Base-by-base conservation (phyloP, 176 grass and related monocot species). In the Pontederia crassipes region DNA sequence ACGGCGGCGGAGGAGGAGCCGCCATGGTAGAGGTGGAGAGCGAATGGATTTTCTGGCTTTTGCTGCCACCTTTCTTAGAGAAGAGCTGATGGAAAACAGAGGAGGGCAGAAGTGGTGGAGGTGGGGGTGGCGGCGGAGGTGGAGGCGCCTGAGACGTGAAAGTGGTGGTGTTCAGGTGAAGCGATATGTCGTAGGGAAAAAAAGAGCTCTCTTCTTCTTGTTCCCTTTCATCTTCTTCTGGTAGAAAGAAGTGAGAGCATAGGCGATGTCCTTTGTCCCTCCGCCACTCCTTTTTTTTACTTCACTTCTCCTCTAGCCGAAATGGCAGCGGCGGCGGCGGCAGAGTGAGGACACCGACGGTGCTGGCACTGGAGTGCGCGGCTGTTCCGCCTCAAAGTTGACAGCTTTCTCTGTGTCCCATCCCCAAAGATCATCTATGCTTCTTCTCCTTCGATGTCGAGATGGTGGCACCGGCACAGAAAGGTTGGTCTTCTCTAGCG, bases 261-360 rank as follows among this genome's bases (percentile, higher is more conserved):
- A 71, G 14, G 87, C 93, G 27, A 98, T 65, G 57, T 98, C 93
- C 71, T 92, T 98, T 11, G 93, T 76, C 9, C 93, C 79, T n/a
- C 84, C 79, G 17, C 84, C 87, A 49, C 74, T 85, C 10, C 76
- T 78, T 74, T 85, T 98, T 78, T 88, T 89, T 73, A 67, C 79
- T 88, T 64, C 75, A 70, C 12, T 74, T 72, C 61, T 46, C 77
- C 55, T 35, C 16, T 4, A 2, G 60, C n/a, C 58, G 56, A 7
- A 47, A 65, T 57, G 57, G 71, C 0, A 73, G 69, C 7, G 66
- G 77, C 1, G 83, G 79, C 0, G 81, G 85, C 0, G 83, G 72
- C 0, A 80, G 83, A 0, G 90, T 1, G 60, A 68, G 0, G 83
- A 83, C 12, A 86, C 18, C 54, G 9, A 66, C 16, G 54, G 49